Percentiles rank a stretch among this genome's conserved stretches.
phyloP scores from a whole-genome alignment of 2,329 filamentous ascomycete species.

The Exophiala bonariae region DNA sequence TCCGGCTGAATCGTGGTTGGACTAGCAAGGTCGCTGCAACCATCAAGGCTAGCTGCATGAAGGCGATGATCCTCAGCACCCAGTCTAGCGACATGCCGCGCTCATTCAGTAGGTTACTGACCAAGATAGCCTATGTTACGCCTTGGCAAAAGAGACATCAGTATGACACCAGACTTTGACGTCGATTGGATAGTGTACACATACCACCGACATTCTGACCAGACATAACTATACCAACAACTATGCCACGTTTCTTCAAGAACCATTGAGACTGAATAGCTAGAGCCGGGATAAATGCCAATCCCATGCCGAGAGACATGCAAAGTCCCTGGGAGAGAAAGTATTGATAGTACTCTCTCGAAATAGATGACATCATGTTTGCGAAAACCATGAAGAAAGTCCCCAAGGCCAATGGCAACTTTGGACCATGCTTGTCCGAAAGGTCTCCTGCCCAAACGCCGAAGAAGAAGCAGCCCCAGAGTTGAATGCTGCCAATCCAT shows the following conservation, averaged over 20 bases:
- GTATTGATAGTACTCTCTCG: conserved; percentile 56
- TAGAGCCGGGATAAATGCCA: conserved; percentile 9
- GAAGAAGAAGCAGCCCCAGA: conserved; percentile 18
- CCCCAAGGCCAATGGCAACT: not conserved
- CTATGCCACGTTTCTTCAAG: conserved; percentile 11
- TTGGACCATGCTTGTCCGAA: not conserved
- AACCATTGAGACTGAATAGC: conserved; percentile 13
- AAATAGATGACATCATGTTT: conserved; percentile 58
- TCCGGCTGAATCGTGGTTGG: conserved; percentile 1
- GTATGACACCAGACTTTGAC: not conserved
- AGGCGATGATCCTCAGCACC: conserved; percentile 54
- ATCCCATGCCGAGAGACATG: conserved; percentile 45
- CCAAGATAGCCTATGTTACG: conserved; percentile 50
- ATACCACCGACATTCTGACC: conserved; percentile 14
- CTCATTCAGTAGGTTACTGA: conserved; percentile 50
- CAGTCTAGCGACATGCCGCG: conserved; percentile 50
- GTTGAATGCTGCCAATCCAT: conserved; percentile 8
- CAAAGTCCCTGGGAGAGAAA: conserved; percentile 56
- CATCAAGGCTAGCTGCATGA: conserved; percentile 48
- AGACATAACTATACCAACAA: conserved; percentile 16
- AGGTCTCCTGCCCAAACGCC: conserved; percentile 3
- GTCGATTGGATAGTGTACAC: not conserved
- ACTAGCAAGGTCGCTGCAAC: conserved; percentile 38
- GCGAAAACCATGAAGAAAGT: conserved; percentile 44
- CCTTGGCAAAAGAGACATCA: conserved; percentile 31